Evolutionary conservation across 1,284 basidiomycete species (phyloP), one percentile per base, ranked within the genome.

Genomic region (Rhodotorula sp.): DNA sequence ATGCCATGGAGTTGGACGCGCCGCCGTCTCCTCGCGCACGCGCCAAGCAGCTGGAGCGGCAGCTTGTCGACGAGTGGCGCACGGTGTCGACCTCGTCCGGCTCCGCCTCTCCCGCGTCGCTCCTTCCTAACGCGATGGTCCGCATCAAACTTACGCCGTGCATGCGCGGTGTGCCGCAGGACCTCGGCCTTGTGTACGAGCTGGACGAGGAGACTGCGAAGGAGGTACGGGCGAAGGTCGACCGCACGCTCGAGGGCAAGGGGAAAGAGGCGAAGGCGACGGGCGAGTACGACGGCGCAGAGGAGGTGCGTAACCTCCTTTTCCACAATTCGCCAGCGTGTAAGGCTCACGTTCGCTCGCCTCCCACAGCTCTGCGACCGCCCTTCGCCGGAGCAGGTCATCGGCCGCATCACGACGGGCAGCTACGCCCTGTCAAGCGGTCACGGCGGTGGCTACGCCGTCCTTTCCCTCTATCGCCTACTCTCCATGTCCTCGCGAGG

Each of bases 381-480:
- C 0, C 75, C 75, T 4, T 46, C 23, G 42, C 76, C 83, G 53
- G 81, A 82, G 1, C 77, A 82, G 1, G 84, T 91, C 27, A 87
- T 94, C 61, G 93, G 93, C 1, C 91, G 90, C 77, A 85, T 93
- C 9, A 90, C 91, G 0, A 88, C 89, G 0, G 92, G 92, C 1
- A 88, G 88, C 73, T 90, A 87, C 78, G 93, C 91, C 0, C 84
- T 96, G 3, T 86, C 88, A 0, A 85, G 88, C 27, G 92, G 93
- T 0, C 82, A 86, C 64, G 91, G 91, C 0, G 87, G 87, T 77
- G 92, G 87, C 0, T 84, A 94, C 13, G 93, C 88, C 8, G 87
- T 87, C 0, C 82, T 95, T 16, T 83, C 90, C 1, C 79, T 93
- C 9, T 76, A 79, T 9, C 83, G 83, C 34, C 84, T 89, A 54